Evolutionary conservation across 75 land plant species (phyloP).

Genomic region (Selaginella moellendorffii): DNA sequence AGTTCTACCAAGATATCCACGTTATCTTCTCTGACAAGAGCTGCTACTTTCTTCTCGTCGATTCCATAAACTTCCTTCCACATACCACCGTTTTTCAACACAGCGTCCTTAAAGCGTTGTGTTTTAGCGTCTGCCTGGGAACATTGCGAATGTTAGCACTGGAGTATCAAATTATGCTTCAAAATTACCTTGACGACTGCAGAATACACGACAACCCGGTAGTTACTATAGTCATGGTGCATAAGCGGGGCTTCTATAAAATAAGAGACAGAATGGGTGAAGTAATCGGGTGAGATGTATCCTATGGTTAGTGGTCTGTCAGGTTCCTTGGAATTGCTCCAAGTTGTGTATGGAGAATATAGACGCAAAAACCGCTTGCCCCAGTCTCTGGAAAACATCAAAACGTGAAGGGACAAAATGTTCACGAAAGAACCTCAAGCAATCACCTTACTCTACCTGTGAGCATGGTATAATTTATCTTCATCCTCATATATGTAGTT

Average conservation of each 20-base stretch:
- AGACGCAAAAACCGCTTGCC: conserved; percentile 73
- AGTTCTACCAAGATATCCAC: conserved; percentile 93
- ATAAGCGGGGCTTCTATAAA: conserved; percentile 91
- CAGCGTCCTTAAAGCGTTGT: conserved; percentile 54
- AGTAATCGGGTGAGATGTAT: conserved; percentile 95
- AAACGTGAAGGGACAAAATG: background rate
- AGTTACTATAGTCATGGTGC: conserved; percentile 82
- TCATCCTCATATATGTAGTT: conserved; percentile 82
- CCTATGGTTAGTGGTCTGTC: conserved; percentile 81
- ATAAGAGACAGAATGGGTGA: conserved; percentile 99
- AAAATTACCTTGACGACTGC: conserved; percentile 98
- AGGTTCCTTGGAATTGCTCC: conserved; percentile 78
- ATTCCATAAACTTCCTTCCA: conserved; percentile 97
- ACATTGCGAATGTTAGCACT: conserved; percentile 9
- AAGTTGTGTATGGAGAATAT: conserved; percentile 52
- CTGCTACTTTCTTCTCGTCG: conserved; percentile 90
- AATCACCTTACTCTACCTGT: conserved; percentile 42
- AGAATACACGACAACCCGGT: conserved; percentile 85
- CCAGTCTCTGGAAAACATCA: conserved; percentile 39
- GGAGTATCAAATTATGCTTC: background rate
- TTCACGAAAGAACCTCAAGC: background rate
- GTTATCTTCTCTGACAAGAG: conserved; percentile 83
- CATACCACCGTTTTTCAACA: conserved; percentile 67
- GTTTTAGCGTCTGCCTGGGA: conserved; percentile 92
- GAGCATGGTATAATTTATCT: conserved; percentile 76